phyloP scores from a whole-genome alignment of 2,329 filamentous ascomycete species.

The Raffaelea ambrosiae region DNA sequence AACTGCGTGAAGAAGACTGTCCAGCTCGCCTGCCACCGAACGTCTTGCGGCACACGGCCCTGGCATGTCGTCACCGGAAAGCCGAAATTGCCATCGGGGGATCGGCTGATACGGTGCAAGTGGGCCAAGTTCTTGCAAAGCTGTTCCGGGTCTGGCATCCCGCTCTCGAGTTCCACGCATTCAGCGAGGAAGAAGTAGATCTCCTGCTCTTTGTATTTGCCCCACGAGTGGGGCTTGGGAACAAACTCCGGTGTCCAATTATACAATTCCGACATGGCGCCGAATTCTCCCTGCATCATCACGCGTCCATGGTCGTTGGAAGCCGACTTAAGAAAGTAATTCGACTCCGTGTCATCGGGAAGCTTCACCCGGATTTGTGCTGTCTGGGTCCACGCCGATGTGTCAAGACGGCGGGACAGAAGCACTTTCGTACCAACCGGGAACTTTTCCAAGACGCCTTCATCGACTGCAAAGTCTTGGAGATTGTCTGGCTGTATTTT shows the following conservation, averaged over 20 bases:
- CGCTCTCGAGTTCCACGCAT: constrained; percentile 20
- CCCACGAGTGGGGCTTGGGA: constrained; percentile 19
- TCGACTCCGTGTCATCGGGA: constrained; percentile 8
- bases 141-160: constrained; percentile 9
- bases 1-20: constrained; percentile 26
- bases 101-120: constrained; percentile 10
- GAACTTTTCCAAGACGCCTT: background rate
- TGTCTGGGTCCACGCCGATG: background rate
- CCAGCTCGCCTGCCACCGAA: constrained; percentile 29
- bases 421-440: constrained; percentile 3
- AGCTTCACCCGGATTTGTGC: background rate
- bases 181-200: constrained; percentile 21
- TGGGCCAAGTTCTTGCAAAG: constrained; percentile 9
- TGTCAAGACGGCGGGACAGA: constrained; percentile 1
- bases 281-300: constrained; percentile 22
- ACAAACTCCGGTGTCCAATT: constrained; percentile 18
- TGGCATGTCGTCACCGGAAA: constrained; percentile 25
- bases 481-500: too few relatives aligned
- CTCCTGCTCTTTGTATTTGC: constrained; percentile 15
- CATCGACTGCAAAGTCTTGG: constrained; percentile 4
- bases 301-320: background rate
- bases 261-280: constrained; percentile 20
- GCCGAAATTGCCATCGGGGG: constrained; percentile 25
- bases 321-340: constrained; percentile 3
- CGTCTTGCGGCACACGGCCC: constrained; percentile 19